Evolutionary conservation across 2,329 filamentous ascomycete species (phyloP), one percentile per base, ranked within the genome.

Genomic region (Colletotrichum tropicicola): DNA sequence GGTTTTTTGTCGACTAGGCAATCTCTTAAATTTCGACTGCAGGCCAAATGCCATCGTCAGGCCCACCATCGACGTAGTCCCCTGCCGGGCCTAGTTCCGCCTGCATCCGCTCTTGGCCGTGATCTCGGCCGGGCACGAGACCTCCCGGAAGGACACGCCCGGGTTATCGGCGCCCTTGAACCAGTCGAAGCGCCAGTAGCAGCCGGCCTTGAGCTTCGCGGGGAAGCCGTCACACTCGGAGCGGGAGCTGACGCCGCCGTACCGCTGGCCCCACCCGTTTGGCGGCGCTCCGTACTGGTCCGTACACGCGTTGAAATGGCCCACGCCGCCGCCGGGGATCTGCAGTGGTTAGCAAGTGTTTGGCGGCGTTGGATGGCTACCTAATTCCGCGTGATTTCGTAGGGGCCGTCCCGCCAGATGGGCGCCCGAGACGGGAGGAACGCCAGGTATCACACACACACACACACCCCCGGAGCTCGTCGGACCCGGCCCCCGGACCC

Each of bases 171-270:
- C 82, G 66, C 83, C 83, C 68, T 79, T 71, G 76, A 89, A 89
- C 87, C 87, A 90, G 78, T 89, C 85, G 71, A 89, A 90, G 65
- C 87, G 85, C 85, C 87, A 90, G 73, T 83, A 78, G 77, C 87
- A 90, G 8, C 87, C 87, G 9, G 76, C 78, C 78, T 87, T 83
- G 54, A 90, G 79, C 37, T 80, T 77, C 37, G 72, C 76, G 0
- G 87, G 87, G 76, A 88, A 85, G 54, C 73, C 71, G 65, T 81
- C 77, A 76, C 87, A 90, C 30, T 85, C 80, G 53, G 77, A 75
- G 58, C 83, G 78, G 53, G 80, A 80, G 19, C 77, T 76, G 67
- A 89, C 79, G 51, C 88, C 87, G 48, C 87, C 88, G 74, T 89
- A 90, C 62, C 81, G 82, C 57, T 82, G 80, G 65, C 87, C 87